A percentile compares a stretch with the other conserved stretches of the same genome.
Conservation (phyloP, 495 filamentous ascomycete genomes). For the Trichoderma asperelloides region DNA sequence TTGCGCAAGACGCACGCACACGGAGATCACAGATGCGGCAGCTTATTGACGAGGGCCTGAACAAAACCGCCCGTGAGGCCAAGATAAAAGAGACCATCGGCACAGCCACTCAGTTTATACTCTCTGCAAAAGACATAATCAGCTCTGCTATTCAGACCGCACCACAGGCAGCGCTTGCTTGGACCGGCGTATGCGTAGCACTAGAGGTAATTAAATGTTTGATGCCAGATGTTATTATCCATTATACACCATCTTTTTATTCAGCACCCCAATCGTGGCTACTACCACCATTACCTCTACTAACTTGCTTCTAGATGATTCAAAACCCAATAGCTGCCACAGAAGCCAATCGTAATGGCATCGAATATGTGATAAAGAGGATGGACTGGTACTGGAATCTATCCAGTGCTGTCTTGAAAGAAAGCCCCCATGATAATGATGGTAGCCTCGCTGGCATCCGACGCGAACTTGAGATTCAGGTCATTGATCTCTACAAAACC, state of each 20-base stretch:
- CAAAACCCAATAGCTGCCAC: conserved; percentile 20
- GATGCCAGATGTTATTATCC: no score
- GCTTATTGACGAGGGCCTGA: conserved; percentile 16
- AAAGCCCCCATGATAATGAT: conserved; percentile 13
- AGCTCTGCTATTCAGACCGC: conserved; percentile 15
- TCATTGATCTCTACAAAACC: conserved; percentile 21
- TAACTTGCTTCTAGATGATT: conserved; percentile 14
- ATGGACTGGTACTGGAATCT: conserved; percentile 30
- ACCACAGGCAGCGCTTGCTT: conserved; percentile 17
- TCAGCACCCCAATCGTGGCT: no score
- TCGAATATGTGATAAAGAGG: conserved; percentile 23
- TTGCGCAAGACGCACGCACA: conserved; percentile 10
- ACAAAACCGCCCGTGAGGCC: conserved; percentile 15
- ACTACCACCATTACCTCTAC: background rate
- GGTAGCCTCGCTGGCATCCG: conserved; percentile 8
- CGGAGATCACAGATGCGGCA: conserved; percentile 16
- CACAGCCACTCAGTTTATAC: conserved; percentile 13
- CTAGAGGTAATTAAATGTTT: conserved; percentile 14
- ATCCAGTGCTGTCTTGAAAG: conserved; percentile 17
- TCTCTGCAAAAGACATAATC: conserved; percentile 17
- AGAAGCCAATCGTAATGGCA: conserved; percentile 22
- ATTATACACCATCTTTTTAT: no score
- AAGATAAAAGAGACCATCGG: conserved; percentile 16
- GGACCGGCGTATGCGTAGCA: conserved; percentile 19
- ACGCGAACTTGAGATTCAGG: conserved; percentile 12